Base-by-base conservation (phyloP, 2,329 filamentous ascomycete genomes). In the Colletotrichum karsti region DNA sequence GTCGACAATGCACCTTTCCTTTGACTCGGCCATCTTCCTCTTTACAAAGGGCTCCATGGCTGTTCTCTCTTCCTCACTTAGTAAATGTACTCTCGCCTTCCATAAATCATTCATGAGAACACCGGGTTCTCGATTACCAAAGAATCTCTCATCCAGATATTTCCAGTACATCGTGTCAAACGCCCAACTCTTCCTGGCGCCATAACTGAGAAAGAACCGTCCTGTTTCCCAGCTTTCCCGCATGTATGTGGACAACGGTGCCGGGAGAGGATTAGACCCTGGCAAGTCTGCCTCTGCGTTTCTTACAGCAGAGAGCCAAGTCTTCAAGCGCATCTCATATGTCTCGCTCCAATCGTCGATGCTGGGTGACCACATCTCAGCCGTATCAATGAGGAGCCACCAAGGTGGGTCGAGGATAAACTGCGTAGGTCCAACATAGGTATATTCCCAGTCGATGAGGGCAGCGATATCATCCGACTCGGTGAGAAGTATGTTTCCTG, bases 371-470 rank as follows among this genome's bases (percentile, higher is more conserved):
- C 80, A 82, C 8, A 62, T 63, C 33, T 82, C 79, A 0, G 76
- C 74, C 15, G 54, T 35, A 4, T 76, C 61, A 2, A 82, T 70
- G 2, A 82, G 73, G 3, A 82, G 68, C 80, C 78, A 82, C 79
- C 78, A 81, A 0, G 80, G 80, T 1, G 77, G 76, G 48, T 78
- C 76, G 53, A 75, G 73, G 8, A 51, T 53, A 46, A 80, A 81
- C 42, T 81, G 74, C 15, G 74, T 61, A 0, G 79, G 78, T 0
- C 73, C 79, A 2, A 67, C 73, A 63, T 81, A 81, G 0, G 77
- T 69, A 60, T 79, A 80, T 71, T 83, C 81, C 79, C 79, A 83
- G 67, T 83, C 80, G 4, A 84, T 78, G 0, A 79, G 75, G 2
- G 73, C 77, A 5, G 76, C 70, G 1, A 82, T 63, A 0, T 72